Conservation (phyloP, 1,139 yeast genomes). For the Pichia kudriavzevii region DNA sequence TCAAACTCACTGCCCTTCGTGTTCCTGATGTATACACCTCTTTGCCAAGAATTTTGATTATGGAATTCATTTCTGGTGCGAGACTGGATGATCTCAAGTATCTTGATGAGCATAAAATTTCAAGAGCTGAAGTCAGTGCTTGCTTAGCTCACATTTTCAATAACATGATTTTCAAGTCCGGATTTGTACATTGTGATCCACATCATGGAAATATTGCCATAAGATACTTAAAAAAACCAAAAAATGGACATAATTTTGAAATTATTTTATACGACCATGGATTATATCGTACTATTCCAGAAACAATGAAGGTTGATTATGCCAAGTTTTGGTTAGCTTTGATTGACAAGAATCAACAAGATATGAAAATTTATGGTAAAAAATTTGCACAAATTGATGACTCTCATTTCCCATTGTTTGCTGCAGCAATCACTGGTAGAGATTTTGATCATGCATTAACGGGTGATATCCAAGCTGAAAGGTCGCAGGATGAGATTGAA, state of each 20-base stretch:
- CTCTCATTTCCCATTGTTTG: slow-evolving; percentile 72
- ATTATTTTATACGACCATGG: slow-evolving; percentile 93
- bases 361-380: slow-evolving; percentile 67
- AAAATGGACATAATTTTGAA: slow-evolving; percentile 70
- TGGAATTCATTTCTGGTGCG: slow-evolving; percentile 84
- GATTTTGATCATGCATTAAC: slow-evolving; percentile 68
- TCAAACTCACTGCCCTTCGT: slow-evolving; percentile 61
- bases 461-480: slow-evolving; percentile 49
- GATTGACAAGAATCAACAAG: slow-evolving; percentile 56
- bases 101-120: slow-evolving; percentile 54
- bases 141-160: slow-evolving; percentile 89
- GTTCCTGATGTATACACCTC: slow-evolving; percentile 71
- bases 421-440: slow-evolving; percentile 93
- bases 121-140: slow-evolving; percentile 69
- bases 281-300: slow-evolving; percentile 75
- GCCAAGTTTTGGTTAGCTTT: slow-evolving; percentile 91
- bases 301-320: slow-evolving; percentile 70
- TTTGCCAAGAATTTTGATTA: slow-evolving; percentile 61
- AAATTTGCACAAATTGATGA: slow-evolving; percentile 77
- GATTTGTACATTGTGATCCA: slow-evolving; percentile 93
- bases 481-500: slow-evolving; percentile 51
- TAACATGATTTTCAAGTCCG: slow-evolving; percentile 91
- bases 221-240: slow-evolving; percentile 33
- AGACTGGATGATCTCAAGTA: slow-evolving; percentile 71
- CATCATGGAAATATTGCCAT: slow-evolving; percentile 96